Percentiles rank a stretch among this genome's conserved stretches.
phyloP scores from a whole-genome alignment of 2,329 filamentous ascomycete genomes.

The Epichloe hybrida region DNA sequence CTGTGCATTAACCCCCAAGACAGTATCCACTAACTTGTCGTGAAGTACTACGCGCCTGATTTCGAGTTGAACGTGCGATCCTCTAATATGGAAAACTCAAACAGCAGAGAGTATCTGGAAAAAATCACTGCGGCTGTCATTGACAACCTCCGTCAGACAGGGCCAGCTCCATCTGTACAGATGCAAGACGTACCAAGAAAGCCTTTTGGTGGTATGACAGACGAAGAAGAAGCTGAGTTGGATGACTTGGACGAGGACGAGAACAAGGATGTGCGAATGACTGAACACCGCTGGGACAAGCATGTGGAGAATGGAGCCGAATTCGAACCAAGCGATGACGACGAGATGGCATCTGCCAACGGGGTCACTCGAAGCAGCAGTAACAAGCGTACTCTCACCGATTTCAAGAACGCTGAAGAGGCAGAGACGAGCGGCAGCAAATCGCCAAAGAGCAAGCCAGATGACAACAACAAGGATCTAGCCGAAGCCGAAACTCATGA shows the following conservation, averaged over 20 bases:
- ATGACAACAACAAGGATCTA: conserved; percentile 16
- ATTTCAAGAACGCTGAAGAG: conserved; percentile 32
- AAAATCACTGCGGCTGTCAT: conserved; percentile 70
- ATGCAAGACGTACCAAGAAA: conserved; percentile 63
- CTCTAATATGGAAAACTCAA: conserved; percentile 83
- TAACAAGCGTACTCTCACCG: conserved; percentile 36
- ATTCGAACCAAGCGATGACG: conserved; percentile 78
- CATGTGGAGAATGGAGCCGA: conserved; percentile 65
- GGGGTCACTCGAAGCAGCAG: conserved; percentile 47
- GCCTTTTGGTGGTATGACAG: conserved; percentile 47
- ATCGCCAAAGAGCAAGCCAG: conserved; percentile 22
- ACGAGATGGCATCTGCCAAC: conserved; percentile 62
- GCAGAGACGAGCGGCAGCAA: conserved; percentile 24
- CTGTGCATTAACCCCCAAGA: neutral
- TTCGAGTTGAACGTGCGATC: conserved; percentile 83
- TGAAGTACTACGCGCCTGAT: conserved; percentile 77
- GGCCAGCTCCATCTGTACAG: conserved; percentile 79
- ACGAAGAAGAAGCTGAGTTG: conserved; percentile 52
- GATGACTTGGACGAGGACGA: conserved; percentile 70
- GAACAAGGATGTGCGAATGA: conserved; percentile 72
- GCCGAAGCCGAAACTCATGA: conserved; percentile 21
- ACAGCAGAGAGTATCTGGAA: conserved; percentile 68
- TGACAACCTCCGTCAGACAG: conserved; percentile 76
- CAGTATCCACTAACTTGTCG: conserved; percentile 10
- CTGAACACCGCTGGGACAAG: conserved; percentile 71